Evolutionary conservation across 352 stramenopile genomes (phyloP).

Genomic region (Phytopythium montanum): DNA sequence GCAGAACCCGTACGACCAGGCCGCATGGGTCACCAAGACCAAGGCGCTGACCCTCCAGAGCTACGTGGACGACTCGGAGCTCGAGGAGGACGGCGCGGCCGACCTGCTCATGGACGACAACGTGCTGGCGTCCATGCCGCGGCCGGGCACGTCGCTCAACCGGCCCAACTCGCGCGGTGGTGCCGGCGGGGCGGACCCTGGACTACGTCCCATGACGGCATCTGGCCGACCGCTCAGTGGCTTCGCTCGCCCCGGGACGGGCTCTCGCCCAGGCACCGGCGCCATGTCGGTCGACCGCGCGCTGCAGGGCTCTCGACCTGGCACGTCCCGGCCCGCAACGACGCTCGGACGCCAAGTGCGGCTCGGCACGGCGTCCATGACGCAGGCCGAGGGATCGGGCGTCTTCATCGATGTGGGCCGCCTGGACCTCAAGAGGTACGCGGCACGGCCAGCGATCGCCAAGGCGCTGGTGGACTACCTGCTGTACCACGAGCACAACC

Average conservation of each 20-base stretch:
- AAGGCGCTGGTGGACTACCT: slow-evolving; percentile 91
- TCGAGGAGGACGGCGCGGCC: slow-evolving; percentile 88
- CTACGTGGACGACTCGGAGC: slow-evolving; percentile 92
- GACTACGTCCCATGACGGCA: slow-evolving; percentile 83
- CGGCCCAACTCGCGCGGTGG: slow-evolving; percentile 60
- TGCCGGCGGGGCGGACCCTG: slow-evolving; percentile 43
- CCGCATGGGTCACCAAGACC: slow-evolving; percentile 90
- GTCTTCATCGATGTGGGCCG: slow-evolving; percentile 91
- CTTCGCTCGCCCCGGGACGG: slow-evolving; percentile 82
- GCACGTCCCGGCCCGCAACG: slow-evolving; percentile 84
- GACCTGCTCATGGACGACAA: slow-evolving; percentile 94
- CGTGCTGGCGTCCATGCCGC: slow-evolving; percentile 84
- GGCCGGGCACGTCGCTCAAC: slow-evolving; percentile 87
- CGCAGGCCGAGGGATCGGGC: slow-evolving; percentile 35
- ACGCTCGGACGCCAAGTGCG: slow-evolving; percentile 88
- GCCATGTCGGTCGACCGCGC: slow-evolving; percentile 75
- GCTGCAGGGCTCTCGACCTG: slow-evolving; percentile 66
- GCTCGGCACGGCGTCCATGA: slow-evolving; percentile 91
- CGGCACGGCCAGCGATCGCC: slow-evolving; percentile 74
- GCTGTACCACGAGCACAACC: slow-evolving; percentile 92
- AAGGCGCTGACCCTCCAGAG: slow-evolving; percentile 85
- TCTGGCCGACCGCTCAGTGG: slow-evolving; percentile 82
- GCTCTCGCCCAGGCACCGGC: slow-evolving; percentile 59
- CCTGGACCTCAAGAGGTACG: slow-evolving; percentile 90
- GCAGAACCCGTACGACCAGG: slow-evolving; percentile 87